phyloP scores from a whole-genome alignment of 257 asterid genomes.

The Jasminum sambac region DNA sequence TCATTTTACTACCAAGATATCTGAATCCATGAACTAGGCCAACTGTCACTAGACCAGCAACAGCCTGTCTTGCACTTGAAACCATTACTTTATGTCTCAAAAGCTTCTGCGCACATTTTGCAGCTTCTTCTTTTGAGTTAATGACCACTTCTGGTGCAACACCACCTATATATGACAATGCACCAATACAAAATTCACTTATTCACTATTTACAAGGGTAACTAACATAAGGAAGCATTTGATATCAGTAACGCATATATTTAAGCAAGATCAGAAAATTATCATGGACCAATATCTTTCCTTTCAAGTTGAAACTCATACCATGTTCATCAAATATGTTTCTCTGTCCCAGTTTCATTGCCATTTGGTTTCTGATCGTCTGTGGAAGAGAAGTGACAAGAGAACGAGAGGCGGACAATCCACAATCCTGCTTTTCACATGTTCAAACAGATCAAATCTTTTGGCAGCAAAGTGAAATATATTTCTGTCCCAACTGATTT shows the following conservation, averaged over 20 bases:
- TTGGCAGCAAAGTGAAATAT: not conserved
- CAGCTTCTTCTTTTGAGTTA: constrained; percentile 71
- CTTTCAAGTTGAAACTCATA: constrained; percentile 24
- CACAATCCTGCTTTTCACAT: constrained; percentile 62
- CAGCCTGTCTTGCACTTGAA: constrained; percentile 89
- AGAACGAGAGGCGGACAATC: constrained; percentile 47
- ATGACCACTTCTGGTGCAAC: constrained; percentile 35
- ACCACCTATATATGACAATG: constrained; percentile 35
- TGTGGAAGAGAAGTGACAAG: constrained; percentile 69
- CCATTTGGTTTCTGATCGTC: constrained; percentile 57
- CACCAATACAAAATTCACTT: not conserved
- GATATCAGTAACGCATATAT: not conserved
- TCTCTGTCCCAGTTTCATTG: constrained; percentile 50
- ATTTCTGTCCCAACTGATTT: not conserved
- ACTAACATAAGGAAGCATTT: not conserved
- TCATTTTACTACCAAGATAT: constrained; percentile 72
- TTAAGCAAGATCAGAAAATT: not conserved
- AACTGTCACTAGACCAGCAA: constrained; percentile 80
- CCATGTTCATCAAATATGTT: constrained; percentile 44
- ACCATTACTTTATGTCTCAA: constrained; percentile 75
- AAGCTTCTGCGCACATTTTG: constrained; percentile 55
- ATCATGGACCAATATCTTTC: constrained; percentile 2
- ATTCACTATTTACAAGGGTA: not conserved
- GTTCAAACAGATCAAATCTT: constrained; percentile 28
- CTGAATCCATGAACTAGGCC: constrained; percentile 70